Evolutionary conservation across 768 basidiomycete genomes (phyloP).

Genomic region (Boletus patriciae): DNA sequence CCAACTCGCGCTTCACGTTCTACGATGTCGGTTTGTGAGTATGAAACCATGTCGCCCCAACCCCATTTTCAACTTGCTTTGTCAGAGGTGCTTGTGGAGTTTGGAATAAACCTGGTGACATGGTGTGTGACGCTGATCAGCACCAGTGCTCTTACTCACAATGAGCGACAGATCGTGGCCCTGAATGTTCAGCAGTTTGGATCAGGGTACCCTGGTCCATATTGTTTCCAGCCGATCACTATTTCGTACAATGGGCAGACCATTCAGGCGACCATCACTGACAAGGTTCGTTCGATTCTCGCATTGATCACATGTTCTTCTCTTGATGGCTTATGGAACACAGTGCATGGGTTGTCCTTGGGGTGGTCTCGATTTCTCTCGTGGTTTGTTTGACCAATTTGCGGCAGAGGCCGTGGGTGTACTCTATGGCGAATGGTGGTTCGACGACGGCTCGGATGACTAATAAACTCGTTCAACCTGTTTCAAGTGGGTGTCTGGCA

Average conservation of each 20-base stretch:
- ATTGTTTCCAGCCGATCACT: conserved; percentile 64
- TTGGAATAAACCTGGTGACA: conserved; percentile 35
- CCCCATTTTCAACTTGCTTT: conserved; percentile 1
- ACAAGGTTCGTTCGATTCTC: conserved; percentile 45
- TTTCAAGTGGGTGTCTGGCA: too few relatives aligned
- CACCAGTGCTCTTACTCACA: background rate
- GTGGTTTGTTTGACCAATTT: conserved; percentile 64
- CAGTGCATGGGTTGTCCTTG: conserved; percentile 68
- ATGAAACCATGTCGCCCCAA: background rate
- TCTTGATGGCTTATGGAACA: background rate
- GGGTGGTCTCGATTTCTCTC: conserved; percentile 66
- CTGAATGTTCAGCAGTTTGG: conserved; percentile 48
- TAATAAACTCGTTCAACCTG: background rate
- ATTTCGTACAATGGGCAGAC: conserved; percentile 58
- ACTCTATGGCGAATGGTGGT: conserved; percentile 60
- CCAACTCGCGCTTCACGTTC: conserved; percentile 47
- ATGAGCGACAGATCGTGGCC: conserved; percentile 25
- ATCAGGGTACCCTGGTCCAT: conserved; percentile 54
- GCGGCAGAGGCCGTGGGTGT: conserved; percentile 49
- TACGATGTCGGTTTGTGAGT: conserved; percentile 54
- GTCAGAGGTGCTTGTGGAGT: conserved; percentile 57
- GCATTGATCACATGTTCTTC: background rate
- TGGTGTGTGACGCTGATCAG: conserved; percentile 2
- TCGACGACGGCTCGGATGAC: conserved; percentile 35
- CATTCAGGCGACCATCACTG: conserved; percentile 54